Conservation (phyloP, 805 yeast species). For the Starmerella apicola region DNA sequence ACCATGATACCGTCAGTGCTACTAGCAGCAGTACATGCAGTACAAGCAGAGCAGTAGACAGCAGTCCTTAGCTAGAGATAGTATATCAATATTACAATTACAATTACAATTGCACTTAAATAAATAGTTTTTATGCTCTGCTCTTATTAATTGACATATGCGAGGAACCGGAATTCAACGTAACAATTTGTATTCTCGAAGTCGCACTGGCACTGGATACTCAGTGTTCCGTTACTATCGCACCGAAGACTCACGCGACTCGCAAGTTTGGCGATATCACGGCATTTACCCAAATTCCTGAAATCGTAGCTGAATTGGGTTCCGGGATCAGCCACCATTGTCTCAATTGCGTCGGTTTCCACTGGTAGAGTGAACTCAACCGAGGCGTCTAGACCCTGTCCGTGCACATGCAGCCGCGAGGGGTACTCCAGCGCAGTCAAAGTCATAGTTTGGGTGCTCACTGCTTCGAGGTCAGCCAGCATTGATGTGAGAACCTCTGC, state of each 20-base stretch:
- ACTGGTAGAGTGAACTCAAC: constrained; percentile 57
- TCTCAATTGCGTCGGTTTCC: constrained; percentile 49
- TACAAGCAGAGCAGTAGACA: too few relatives aligned
- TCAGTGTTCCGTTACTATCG: constrained; percentile 39
- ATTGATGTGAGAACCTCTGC: constrained; percentile 44
- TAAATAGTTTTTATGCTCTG: too few relatives aligned
- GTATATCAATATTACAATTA: too few relatives aligned
- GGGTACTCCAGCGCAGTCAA: constrained; percentile 12
- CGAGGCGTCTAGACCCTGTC: constrained; percentile 62
- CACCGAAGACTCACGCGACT: constrained; percentile 42
- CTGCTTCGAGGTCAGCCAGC: constrained; percentile 43
- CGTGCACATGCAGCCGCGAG: constrained; percentile 42
- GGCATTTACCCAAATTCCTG: constrained; percentile 35
- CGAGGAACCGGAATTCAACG: constrained; percentile 24
- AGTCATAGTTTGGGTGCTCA: constrained; percentile 26
- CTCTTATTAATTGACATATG: constrained; percentile 9
- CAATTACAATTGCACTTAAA: neutral
- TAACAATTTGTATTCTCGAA: constrained; percentile 23
- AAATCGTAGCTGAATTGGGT: constrained; percentile 35
- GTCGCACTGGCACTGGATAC: constrained; percentile 35
- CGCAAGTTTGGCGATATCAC: constrained; percentile 39
- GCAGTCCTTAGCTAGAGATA: too few relatives aligned
- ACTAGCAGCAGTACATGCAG: too few relatives aligned
- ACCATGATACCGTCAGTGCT: too few relatives aligned
- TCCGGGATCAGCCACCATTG: constrained; percentile 32